Evolutionary conservation across 495 filamentous ascomycete species (phyloP).

Genomic region (Rusavskia elegans): DNA sequence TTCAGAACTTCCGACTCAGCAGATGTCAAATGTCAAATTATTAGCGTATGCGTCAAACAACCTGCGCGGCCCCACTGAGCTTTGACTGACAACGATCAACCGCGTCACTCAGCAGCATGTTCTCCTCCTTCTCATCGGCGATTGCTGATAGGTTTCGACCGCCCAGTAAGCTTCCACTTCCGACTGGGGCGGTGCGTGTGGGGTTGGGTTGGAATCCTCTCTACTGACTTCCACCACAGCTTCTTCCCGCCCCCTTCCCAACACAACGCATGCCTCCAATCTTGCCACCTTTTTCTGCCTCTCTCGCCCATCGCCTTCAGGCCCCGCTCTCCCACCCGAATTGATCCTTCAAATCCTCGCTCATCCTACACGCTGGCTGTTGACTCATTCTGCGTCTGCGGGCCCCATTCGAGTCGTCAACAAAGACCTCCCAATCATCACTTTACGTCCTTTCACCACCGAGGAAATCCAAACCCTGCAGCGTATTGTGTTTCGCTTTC

Average conservation of each 20-base stretch:
- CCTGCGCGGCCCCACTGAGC: background rate
- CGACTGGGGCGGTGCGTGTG: no score
- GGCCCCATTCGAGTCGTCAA: slow-evolving; percentile 6
- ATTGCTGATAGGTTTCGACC: no score
- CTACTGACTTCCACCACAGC: background rate
- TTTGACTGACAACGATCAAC: background rate
- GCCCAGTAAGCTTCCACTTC: no score
- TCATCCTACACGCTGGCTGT: slow-evolving; percentile 15
- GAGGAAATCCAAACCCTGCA: slow-evolving; percentile 9
- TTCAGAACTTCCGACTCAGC: background rate
- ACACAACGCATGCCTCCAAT: slow-evolving; percentile 13
- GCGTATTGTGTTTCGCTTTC: slow-evolving; percentile 48
- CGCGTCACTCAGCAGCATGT: background rate
- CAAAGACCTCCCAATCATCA: background rate
- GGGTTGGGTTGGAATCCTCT: no score
- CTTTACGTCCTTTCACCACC: slow-evolving; percentile 1
- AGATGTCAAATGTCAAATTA: background rate
- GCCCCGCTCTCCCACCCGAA: slow-evolving; percentile 10
- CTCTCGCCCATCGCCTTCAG: slow-evolving; percentile 4
- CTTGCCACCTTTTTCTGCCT: slow-evolving; percentile 6
- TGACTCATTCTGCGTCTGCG: slow-evolving; percentile 13
- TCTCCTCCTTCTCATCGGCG: no score
- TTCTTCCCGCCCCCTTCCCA: background rate
- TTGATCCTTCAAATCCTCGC: slow-evolving; percentile 17
- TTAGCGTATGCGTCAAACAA: background rate